These are phyloP conservation scores for Stagonosporopsis rhizophila DNA, from an alignment of 2,329 filamentous ascomycete species.

Conservation along the genomic window DNA sequence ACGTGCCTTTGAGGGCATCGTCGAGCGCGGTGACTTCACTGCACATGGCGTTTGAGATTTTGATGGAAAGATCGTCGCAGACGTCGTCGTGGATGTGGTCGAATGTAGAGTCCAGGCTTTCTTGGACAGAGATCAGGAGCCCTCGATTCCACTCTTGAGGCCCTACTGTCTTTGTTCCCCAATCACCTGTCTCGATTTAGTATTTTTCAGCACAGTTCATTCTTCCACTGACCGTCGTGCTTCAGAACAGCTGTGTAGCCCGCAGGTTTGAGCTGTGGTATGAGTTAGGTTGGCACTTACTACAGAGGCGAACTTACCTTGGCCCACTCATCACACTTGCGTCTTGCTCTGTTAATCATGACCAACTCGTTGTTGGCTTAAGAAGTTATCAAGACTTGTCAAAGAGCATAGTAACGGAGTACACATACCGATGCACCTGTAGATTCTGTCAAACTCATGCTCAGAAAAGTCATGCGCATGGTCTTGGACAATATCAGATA, in stretches of 20 bases:
- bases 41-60: not conserved
- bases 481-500: not conserved
- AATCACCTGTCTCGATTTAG: not conserved
- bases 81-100: not conserved
- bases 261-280: not conserved
- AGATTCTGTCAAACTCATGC: not conserved
- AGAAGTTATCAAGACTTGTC: not conserved
- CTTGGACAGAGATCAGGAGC: not conserved
- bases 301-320: not conserved
- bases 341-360: not conserved
- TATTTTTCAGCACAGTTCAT: not conserved
- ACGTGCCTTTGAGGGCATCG: not conserved
- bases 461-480: not conserved
- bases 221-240: not conserved
- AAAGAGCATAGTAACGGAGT: not conserved
- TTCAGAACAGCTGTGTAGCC: slow-evolving; percentile 3
- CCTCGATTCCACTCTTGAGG: not conserved
- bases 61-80: not conserved
- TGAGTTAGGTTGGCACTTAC: not conserved
- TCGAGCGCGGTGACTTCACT: not conserved
- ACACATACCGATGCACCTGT: not conserved
- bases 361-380: not conserved
- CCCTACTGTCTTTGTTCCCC: not conserved
- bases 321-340: not conserved
- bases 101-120: not conserved